Conservation (phyloP, 2,329 filamentous ascomycete species). For the Xylaria sp. region DNA sequence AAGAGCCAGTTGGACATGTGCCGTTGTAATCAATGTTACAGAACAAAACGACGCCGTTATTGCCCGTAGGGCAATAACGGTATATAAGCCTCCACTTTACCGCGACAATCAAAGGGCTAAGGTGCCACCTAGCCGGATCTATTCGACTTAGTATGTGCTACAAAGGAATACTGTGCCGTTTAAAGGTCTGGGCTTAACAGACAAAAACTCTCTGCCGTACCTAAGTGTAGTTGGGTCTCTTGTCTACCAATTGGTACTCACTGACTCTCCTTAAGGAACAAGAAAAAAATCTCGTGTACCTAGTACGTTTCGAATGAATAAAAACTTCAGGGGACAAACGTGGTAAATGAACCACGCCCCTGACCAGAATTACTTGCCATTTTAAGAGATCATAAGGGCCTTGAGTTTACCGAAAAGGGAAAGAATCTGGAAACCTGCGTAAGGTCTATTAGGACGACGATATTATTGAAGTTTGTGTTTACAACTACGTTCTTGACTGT, state of each 20-base stretch:
- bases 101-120: background rate
- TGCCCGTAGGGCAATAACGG: no score
- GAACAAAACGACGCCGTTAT: no score
- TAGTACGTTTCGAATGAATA: slow-evolving; percentile 22
- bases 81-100: background rate
- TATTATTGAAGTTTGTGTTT: no score
- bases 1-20: no score
- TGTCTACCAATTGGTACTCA: background rate
- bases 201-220: background rate
- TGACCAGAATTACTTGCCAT: background rate
- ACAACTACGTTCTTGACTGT: no score
- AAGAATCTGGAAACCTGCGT: slow-evolving; percentile 6
- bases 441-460: background rate
- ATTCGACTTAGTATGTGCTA: background rate
- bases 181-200: background rate
- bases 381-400: background rate
- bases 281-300: no score
- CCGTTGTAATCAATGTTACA: no score
- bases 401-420: slow-evolving; percentile 10
- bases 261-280: background rate
- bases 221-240: background rate
- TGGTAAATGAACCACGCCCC: background rate
- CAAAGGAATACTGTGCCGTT: background rate
- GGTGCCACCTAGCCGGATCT: background rate
- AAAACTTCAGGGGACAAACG: background rate